phyloP scores from a whole-genome alignment of 2,329 filamentous ascomycete genomes.

The Sclerotinia subarctica region DNA sequence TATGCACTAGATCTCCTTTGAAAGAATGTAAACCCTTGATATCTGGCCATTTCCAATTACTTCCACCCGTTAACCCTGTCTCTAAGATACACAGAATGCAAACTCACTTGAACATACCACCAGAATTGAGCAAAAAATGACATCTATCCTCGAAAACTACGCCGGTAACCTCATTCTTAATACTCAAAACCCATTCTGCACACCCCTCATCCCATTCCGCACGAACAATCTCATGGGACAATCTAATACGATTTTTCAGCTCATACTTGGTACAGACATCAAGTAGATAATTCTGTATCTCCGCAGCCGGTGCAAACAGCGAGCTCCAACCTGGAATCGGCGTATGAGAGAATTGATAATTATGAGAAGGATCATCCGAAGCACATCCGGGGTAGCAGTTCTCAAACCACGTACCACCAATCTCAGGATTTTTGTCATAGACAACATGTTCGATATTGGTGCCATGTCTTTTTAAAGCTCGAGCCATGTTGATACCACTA shows the following conservation, averaged over 20 bases:
- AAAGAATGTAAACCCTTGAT: slow-evolving; percentile 50
- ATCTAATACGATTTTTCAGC: slow-evolving; percentile 45
- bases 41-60: slow-evolving; percentile 58
- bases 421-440: slow-evolving; percentile 55
- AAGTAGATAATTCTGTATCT: slow-evolving; percentile 55
- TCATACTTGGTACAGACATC: slow-evolving; percentile 47
- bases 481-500: slow-evolving; percentile 47
- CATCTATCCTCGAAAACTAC: slow-evolving; percentile 45
- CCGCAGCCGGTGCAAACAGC: slow-evolving; percentile 53
- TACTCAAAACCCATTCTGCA: slow-evolving; percentile 20
- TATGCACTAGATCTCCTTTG: slow-evolving; percentile 54
- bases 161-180: slow-evolving; percentile 35
- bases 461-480: slow-evolving; percentile 45
- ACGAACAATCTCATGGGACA: slow-evolving; percentile 43
- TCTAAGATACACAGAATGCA: not conserved
- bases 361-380: slow-evolving; percentile 55
- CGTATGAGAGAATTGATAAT: slow-evolving; percentile 61
- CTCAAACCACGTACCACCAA: slow-evolving; percentile 58
- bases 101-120: slow-evolving; percentile 52
- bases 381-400: slow-evolving; percentile 57
- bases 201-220: slow-evolving; percentile 23
- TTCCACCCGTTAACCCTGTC: slow-evolving; percentile 3
- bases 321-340: slow-evolving; percentile 58
- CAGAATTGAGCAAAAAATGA: slow-evolving; percentile 49
- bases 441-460: slow-evolving; percentile 46